A percentile compares a stretch with the other conserved stretches of the same genome.
These are phyloP conservation scores for Venturia nashicola DNA, from an alignment of 2,329 filamentous ascomycete genomes.

Conservation along the genomic window DNA sequence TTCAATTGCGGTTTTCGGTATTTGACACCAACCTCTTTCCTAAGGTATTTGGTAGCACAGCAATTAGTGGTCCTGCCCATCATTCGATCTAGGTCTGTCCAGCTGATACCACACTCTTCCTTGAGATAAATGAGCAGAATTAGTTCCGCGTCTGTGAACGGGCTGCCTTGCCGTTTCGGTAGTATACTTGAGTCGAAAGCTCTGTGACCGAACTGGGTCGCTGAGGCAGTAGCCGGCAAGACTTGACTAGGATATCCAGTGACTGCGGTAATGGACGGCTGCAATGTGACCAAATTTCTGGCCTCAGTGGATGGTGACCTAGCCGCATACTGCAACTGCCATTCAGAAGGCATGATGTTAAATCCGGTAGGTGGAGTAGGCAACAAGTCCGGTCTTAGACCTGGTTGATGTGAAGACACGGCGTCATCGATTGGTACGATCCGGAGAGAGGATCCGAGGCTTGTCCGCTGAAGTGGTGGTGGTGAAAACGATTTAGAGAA, in stretches of 20 bases:
- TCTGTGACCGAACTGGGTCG: background rate
- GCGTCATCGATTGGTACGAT: background rate
- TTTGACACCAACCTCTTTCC: constrained; percentile 1
- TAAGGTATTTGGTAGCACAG: constrained; percentile 2
- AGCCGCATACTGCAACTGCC: background rate
- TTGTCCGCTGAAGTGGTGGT: background rate
- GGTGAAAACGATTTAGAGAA: background rate
- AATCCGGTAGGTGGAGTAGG: background rate
- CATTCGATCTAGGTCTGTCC: constrained; percentile 1
- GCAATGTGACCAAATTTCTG: background rate
- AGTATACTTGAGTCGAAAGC: background rate
- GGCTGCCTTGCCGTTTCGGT: background rate
- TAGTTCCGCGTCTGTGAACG: constrained; percentile 6
- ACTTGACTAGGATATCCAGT: background rate
- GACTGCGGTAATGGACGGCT: background rate
- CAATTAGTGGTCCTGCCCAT: constrained; percentile 3
- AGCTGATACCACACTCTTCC: background rate
- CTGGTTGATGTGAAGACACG: background rate
- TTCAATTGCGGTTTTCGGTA: background rate
- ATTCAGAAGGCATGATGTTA: too few relatives aligned
- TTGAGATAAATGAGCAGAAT: constrained; percentile 5
- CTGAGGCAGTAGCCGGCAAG: background rate
- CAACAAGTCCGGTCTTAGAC: background rate
- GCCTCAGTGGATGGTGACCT: background rate
- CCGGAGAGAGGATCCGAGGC: background rate